Evolutionary conservation across 768 basidiomycete genomes (phyloP), one percentile per base, ranked within the genome.

Genomic region (Trametes cubensis): DNA sequence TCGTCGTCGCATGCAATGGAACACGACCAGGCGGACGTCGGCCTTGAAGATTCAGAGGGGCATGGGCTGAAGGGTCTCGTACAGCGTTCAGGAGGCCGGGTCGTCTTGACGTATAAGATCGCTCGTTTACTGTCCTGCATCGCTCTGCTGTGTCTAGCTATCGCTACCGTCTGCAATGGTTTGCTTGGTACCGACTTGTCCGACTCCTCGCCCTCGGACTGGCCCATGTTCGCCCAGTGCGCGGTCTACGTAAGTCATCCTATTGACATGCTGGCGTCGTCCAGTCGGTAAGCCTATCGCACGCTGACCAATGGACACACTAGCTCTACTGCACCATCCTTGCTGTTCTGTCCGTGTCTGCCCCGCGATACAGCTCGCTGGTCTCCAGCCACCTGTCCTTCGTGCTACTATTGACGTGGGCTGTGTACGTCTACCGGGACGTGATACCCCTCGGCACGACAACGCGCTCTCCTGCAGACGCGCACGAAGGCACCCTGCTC

Each of bases 391-490:
- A 88, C 66, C 69, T 84, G 63, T 79, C 77, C 53, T 69, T 72
- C 20, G 68, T 88, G 3, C 73, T 88, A 13, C 64, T 85, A 18
- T 69, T 75, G 39, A 76, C 75, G 5, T 81, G 83, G 67, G 64
- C 66, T 11, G 76, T 85, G 7, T 88, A 80, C 66, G 71, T 73
- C 26, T 86, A 84, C 66, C 80, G 87, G 23, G 80, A 85, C 67
- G 56, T 89, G 2, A 84, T 78, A 66, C 88, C 88, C 15, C 68
- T 88, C 13, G 71, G 78, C 8, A 87, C 85, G 0, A 85, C 77
- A 67, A 77, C 76, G 14, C 72, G 77, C 18, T 42, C 51, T 17
- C 84, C 86, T 7, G 63, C 75, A 15, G 88, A 90, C 65, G 66
- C 70, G 2, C 67, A 69, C 0, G 82, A 83, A 64, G 81, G 83